Conservation (phyloP, 2,329 filamentous ascomycete species). For the Exophiala mesophila region DNA sequence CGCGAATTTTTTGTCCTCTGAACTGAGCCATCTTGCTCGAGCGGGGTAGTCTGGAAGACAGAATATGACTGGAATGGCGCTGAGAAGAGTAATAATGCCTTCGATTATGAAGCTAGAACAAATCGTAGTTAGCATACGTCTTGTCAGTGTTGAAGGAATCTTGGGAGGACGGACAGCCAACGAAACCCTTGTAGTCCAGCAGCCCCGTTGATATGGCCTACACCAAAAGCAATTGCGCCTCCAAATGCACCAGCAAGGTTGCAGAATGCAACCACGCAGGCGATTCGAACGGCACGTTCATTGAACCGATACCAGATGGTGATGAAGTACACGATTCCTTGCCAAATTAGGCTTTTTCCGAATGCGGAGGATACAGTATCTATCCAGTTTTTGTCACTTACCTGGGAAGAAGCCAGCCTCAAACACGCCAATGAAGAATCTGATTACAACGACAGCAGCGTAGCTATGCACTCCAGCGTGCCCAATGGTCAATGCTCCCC, state of each 20-base stretch:
- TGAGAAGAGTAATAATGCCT: slow-evolving; percentile 35
- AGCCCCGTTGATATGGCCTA: slow-evolving; percentile 38
- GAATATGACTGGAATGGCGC: slow-evolving; percentile 36
- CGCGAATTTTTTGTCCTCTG: slow-evolving; percentile 42
- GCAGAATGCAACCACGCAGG: slow-evolving; percentile 49
- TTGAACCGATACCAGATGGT: slow-evolving; percentile 54
- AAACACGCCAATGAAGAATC: slow-evolving; percentile 47
- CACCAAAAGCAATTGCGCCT: slow-evolving; percentile 36
- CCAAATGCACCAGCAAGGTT: slow-evolving; percentile 53
- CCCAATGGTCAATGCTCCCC: slow-evolving; percentile 47
- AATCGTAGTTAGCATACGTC: too few species aligned
- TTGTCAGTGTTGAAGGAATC: too few species aligned
- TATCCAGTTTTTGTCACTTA: neutral
- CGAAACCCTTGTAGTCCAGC: slow-evolving; percentile 38
- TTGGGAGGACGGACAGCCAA: slow-evolving; percentile 34
- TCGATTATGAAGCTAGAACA: slow-evolving; percentile 15
- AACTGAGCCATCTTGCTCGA: slow-evolving; percentile 41
- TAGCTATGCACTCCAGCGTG: slow-evolving; percentile 42
- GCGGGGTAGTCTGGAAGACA: slow-evolving; percentile 41
- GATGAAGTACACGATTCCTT: slow-evolving; percentile 43
- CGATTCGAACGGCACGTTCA: slow-evolving; percentile 56
- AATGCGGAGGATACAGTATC: neutral
- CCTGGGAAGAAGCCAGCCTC: slow-evolving; percentile 50
- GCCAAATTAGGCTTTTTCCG: neutral
- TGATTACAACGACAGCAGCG: slow-evolving; percentile 41